Percentiles rank a stretch among this genome's conserved stretches.
Conservation (phyloP, 176 grass and related monocot genomes). For the Puya raimondii region DNA sequence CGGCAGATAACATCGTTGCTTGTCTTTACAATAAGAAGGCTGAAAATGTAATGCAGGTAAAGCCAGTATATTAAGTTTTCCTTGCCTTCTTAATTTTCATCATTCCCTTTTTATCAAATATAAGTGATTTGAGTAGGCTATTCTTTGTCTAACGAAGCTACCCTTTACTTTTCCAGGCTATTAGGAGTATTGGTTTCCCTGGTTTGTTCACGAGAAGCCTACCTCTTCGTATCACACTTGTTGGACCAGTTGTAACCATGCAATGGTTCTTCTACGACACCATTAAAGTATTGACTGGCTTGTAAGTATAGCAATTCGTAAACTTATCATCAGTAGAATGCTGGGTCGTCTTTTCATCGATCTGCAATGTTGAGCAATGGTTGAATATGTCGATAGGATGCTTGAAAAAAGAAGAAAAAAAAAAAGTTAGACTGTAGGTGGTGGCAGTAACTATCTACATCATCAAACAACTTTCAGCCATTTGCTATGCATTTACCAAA, state of each 20-base stretch:
- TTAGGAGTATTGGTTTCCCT: slow-evolving; percentile 62
- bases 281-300: slow-evolving; percentile 78
- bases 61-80: background rate
- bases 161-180: slow-evolving; percentile 42
- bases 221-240: slow-evolving; percentile 69
- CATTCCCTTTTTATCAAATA: background rate
- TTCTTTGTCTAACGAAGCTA: slow-evolving; percentile 2
- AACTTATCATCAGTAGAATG: background rate
- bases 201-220: slow-evolving; percentile 91
- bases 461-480: no score
- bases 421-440: no score
- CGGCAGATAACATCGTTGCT: slow-evolving; percentile 87
- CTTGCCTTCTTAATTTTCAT: background rate
- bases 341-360: background rate
- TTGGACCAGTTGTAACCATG: slow-evolving; percentile 80
- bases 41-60: slow-evolving; percentile 62
- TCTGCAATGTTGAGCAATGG: background rate
- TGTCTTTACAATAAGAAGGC: slow-evolving; percentile 95
- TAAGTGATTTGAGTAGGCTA: background rate
- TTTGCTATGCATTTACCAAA: no score
- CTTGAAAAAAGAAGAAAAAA: no score
- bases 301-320: slow-evolving; percentile 55
- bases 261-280: slow-evolving; percentile 98
- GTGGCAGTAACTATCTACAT: no score
- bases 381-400: background rate